phyloP scores from a whole-genome alignment of 768 basidiomycete genomes.

The Phanerochaete carnosa region DNA sequence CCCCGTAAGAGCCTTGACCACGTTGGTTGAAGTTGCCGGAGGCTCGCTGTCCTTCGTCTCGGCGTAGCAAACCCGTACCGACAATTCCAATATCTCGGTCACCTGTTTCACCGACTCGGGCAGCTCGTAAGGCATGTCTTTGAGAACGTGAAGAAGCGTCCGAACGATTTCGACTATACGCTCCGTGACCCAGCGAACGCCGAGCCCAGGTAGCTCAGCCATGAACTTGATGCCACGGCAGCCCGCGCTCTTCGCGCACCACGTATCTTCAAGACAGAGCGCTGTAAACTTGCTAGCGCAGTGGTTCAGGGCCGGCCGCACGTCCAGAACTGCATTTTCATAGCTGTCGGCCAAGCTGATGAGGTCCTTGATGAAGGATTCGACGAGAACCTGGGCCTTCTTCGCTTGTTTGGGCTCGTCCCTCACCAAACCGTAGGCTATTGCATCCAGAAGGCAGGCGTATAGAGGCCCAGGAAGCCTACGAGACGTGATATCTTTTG shows the following conservation, averaged over 20 bases:
- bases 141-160: constrained; percentile 85
- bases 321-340: constrained; percentile 48
- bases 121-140: constrained; percentile 90
- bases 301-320: constrained; percentile 71
- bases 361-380: constrained; percentile 63
- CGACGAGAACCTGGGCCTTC: constrained; percentile 58
- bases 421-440: constrained; percentile 73
- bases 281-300: constrained; percentile 80
- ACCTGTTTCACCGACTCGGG: constrained; percentile 81
- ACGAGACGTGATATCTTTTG: constrained; percentile 47
- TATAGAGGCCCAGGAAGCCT: constrained; percentile 57
- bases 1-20: constrained; percentile 67
- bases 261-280: constrained; percentile 87
- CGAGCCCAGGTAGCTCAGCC: constrained; percentile 65
- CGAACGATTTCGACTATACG: constrained; percentile 89
- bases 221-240: constrained; percentile 83
- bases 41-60: constrained; percentile 26
- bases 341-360: constrained; percentile 49
- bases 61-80: constrained; percentile 59
- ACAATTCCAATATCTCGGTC: constrained; percentile 65
- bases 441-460: constrained; percentile 73
- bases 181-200: constrained; percentile 76
- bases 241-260: constrained; percentile 88
- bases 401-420: constrained; percentile 58
- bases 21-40: constrained; percentile 32